phyloP scores from a whole-genome alignment of 768 basidiomycete species.

The Galerina sulciceps region DNA sequence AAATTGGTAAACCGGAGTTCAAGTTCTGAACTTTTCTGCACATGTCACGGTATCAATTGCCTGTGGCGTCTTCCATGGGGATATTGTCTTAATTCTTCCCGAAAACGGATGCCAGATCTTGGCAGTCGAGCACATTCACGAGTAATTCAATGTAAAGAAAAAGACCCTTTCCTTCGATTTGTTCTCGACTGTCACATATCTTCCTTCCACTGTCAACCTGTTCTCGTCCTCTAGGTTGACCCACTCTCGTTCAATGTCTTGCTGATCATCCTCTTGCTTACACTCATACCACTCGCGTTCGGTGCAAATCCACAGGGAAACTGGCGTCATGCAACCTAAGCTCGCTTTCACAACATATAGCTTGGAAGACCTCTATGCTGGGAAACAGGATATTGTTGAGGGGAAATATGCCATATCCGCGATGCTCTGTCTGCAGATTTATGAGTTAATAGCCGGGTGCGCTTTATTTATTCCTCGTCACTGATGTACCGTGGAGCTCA shows the following conservation, averaged over 20 bases:
- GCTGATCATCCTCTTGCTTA: background rate
- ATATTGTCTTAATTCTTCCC: no score
- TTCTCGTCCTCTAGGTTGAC: background rate
- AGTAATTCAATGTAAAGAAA: no score
- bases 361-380: slow-evolving; percentile 2
- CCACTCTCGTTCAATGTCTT: background rate
- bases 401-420: slow-evolving; percentile 37
- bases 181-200: background rate
- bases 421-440: slow-evolving; percentile 34
- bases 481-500: background rate
- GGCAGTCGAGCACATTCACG: no score
- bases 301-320: background rate
- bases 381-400: slow-evolving; percentile 10
- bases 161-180: slow-evolving; percentile 1
- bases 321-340: background rate
- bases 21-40: no score
- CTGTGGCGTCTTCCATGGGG: no score
- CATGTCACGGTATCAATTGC: no score
- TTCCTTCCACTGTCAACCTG: background rate
- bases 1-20: no score
- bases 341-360: slow-evolving; percentile 4
- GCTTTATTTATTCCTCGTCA: slow-evolving; percentile 8
- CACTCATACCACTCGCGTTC: background rate
- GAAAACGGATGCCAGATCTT: no score
- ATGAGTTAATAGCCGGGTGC: slow-evolving; percentile 43